Base-by-base conservation (phyloP, 352 stramenopile genomes). In the Globisporangium acanthophoron region DNA sequence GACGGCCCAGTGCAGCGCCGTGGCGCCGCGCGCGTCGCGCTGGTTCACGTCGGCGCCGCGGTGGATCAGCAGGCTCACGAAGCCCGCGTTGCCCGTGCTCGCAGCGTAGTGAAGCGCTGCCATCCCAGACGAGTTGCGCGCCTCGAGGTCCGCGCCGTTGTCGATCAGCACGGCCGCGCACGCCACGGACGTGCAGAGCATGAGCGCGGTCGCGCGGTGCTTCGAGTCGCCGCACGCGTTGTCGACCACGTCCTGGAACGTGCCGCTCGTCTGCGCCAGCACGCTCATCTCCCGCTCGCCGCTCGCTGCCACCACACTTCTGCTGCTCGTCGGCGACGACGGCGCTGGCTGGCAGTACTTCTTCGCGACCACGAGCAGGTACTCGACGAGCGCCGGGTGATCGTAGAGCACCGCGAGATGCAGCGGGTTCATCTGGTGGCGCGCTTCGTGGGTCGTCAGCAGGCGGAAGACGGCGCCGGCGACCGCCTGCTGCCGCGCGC, bases 51-150 rank as follows among this genome's bases (percentile, higher is more conserved):
- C 72, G 0, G 79, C 79, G 24, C 79, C 84, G 33, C 71, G 66
- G 13, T 64, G 67, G 37, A 93, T 67, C 46, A 91, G 55, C 41
- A 93, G 45, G 61, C 77, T 90, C 59, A 92, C 70, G 29, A 90
- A 77, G 13, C 69, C 81, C 20, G 84, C 81, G 48, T 93, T 89
- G 12, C 82, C 84, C 11, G 81, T 87, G 45, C 84, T 93, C 6
- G 84, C 76, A 3, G 84, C 84, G 55, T 93, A 93, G 52, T 93
- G 84, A 54, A 93, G 71, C 20, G 84, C 77, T 9, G 80, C 86
- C 84, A 93, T 90, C 20, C 83, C 83, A 0, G 83, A 90, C 45
- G 80, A 88, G 35, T 92, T 92, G n/a, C 66, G 67, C 8, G 66
- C 71, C 33, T 71, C 24, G 3, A 92, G 39, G 5, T 63, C 69